Base-by-base conservation (phyloP, 2,329 filamentous ascomycete genomes). In the Calonectria pseudoreteaudii region DNA sequence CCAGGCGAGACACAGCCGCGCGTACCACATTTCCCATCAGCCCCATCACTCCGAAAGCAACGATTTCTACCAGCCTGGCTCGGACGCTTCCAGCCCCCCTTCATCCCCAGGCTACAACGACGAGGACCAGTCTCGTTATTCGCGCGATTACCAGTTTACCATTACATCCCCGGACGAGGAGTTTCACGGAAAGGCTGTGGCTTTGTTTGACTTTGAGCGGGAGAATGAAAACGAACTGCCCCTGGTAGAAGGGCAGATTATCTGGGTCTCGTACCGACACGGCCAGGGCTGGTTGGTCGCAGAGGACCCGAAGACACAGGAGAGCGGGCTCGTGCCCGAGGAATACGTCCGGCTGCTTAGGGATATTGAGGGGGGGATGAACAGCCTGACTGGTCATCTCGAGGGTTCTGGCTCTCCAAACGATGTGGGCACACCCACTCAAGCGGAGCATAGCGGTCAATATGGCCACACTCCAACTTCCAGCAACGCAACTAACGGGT, bases 281-380 rank as follows among this genome's bases (percentile, higher is more conserved):
- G 96, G 96, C 20, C 95, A 98, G 85, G 97, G 97, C 70, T 99
- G 97, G 97, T 89, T 99, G 66, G 97, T 99, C 30, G 97, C 97
- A 5, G 95, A 98, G 86, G 97, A 99, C 81, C 96, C 96, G 16
- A 96, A 95, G 84, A 98, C 95, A 0, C 95, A 92, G 77, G 97
- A 99, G 86, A 98, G 95, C 81, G 97, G 97, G 1, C 89, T 99
- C 44, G 97, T 99, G 2, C 97, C 97, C 0, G 97, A 99, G 85
- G 96, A 97, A 84, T 99, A 98, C 82, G 97, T 99, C 52, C 93
- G 97, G 20, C 88, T 99, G 58, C 89, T 99, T 74, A 92, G 95
- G 62, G 95, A 98, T 81, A 98, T 98, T 70, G 95, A 98, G 83
- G 96, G 96, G 26, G 96, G 95, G 41, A 92, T 96, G 87, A 94